A percentile compares a stretch with the other conserved stretches of the same genome.
These are phyloP conservation scores for Epichloe hybrida DNA, from an alignment of 2,329 filamentous ascomycete genomes.

Conservation along the genomic window DNA sequence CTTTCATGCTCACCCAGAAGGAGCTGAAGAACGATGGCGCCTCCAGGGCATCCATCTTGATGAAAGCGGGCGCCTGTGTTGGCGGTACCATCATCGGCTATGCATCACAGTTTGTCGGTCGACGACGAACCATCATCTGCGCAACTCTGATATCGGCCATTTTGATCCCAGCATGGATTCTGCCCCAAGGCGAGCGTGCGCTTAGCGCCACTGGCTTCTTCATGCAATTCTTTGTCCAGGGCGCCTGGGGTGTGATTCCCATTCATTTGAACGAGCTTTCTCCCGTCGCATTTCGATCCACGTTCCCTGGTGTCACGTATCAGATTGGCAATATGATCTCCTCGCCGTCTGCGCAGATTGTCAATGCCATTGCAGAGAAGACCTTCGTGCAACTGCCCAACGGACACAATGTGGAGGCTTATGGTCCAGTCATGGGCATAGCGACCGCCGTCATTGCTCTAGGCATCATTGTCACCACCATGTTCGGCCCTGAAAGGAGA, in stretches of 20 bases:
- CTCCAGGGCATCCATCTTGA: constrained; percentile 64
- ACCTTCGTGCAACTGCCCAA: constrained; percentile 38
- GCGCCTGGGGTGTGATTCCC: constrained; percentile 54
- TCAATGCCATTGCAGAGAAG: constrained; percentile 58
- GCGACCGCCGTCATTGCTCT: constrained; percentile 63
- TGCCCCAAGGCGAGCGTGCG: constrained; percentile 43
- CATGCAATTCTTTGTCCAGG: constrained; percentile 55
- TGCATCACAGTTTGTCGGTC: constrained; percentile 60
- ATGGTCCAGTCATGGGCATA: constrained; percentile 62
- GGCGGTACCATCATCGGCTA: constrained; percentile 64
- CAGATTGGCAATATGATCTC: constrained; percentile 66
- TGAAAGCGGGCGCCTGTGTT: constrained; percentile 66
- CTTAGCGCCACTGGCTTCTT: constrained; percentile 55
- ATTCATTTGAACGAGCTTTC: constrained; percentile 65
- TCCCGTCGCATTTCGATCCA: constrained; percentile 55
- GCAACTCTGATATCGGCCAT: constrained; percentile 45
- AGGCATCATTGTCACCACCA: constrained; percentile 54
- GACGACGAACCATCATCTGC: constrained; percentile 52
- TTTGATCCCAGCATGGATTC: constrained; percentile 58
- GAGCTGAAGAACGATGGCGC: constrained; percentile 49
- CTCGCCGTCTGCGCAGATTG: constrained; percentile 60
- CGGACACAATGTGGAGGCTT: constrained; percentile 50
- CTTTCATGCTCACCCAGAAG: constrained; percentile 64
- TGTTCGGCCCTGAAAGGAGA: constrained; percentile 61
- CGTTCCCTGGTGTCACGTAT: constrained; percentile 58